Base-by-base conservation (phyloP, 1,139 yeast genomes). In the Lipomyces yarrowii region DNA sequence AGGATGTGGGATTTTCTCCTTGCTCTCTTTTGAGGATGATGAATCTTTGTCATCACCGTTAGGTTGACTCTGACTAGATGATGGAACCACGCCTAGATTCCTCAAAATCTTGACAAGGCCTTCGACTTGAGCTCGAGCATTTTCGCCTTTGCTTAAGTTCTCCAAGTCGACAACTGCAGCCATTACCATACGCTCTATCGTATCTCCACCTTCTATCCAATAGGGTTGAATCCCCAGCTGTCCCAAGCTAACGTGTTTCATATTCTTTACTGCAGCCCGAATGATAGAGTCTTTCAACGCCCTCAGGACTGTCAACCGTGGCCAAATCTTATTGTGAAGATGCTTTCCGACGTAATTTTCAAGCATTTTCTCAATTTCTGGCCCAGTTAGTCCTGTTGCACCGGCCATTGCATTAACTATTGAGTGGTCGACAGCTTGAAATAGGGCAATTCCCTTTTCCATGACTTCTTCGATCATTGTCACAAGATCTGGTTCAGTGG, bases 291-390 rank as follows among this genome's bases (percentile, higher is more conserved):
- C 63, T 65, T 78, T 79, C 74, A 79, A 76, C 64, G 74, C 63
- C 57, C 73, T 57, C 35, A 76, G 39, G 11, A 70, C 79, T 67
- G 81, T 81, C 15, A 84, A 74, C 67, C 83, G 85, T 5, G 83
- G 75, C 91, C 94, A 89, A 3, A 88, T 73, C 67, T 83, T 84
- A 71, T 86, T 90, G 73, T 87, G 88, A 30, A 90, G 75, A 69
- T 87, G 87, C 67, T 83, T 73, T 71, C 91, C 97, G 13, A 90
- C 87, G 71, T 90, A 90, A 65, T 86, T 87, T 71, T 87, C 89
- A 0, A 91, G 64, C 86, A 80, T 67, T 80, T 81, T 73, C 81
- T 85, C 71, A 85, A 77, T 70, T 46, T 77, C 79, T 3, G 89
- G 88, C 3, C 87, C 74, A 0, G 79, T 79, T 0, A 88, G 85